These are phyloP conservation scores for Metschnikowia drakensbergensis DNA, from an alignment of 805 yeast genomes.

Conservation along the genomic window DNA sequence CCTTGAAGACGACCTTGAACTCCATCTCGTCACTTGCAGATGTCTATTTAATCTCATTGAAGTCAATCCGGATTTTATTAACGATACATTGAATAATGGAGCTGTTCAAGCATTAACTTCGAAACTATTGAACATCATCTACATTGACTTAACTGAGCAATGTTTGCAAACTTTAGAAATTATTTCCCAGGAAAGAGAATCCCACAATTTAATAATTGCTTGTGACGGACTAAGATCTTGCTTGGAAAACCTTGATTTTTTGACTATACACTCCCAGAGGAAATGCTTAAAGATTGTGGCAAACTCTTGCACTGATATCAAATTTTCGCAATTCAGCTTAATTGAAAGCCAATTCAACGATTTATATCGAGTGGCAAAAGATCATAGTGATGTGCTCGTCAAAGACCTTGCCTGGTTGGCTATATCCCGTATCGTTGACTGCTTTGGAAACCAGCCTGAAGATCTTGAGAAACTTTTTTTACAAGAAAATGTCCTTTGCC, in stretches of 20 bases:
- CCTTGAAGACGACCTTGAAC: slow-evolving; percentile 63
- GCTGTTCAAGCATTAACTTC: slow-evolving; percentile 63
- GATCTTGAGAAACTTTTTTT: slow-evolving; percentile 43
- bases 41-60: slow-evolving; percentile 80
- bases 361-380: slow-evolving; percentile 52
- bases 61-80: slow-evolving; percentile 60
- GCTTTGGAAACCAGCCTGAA: slow-evolving; percentile 43
- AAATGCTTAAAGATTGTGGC: slow-evolving; percentile 73
- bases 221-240: slow-evolving; percentile 64
- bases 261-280: slow-evolving; percentile 84
- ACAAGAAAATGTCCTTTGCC: slow-evolving; percentile 7
- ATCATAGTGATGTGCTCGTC: slow-evolving; percentile 54
- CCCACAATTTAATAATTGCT: slow-evolving; percentile 46
- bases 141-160: slow-evolving; percentile 90
- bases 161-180: slow-evolving; percentile 71
- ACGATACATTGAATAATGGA: slow-evolving; percentile 59
- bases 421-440: slow-evolving; percentile 52
- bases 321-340: slow-evolving; percentile 40
- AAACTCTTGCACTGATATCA: slow-evolving; percentile 55
- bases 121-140: slow-evolving; percentile 69
- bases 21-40: slow-evolving; percentile 81
- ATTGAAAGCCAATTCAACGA: slow-evolving; percentile 57
- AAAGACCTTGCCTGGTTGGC: slow-evolving; percentile 65
- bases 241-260: slow-evolving; percentile 76
- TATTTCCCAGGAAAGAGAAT: slow-evolving; percentile 54